phyloP scores from a whole-genome alignment of 2,329 filamentous ascomycete species.

The Gnomoniopsis smithogilvyi region DNA sequence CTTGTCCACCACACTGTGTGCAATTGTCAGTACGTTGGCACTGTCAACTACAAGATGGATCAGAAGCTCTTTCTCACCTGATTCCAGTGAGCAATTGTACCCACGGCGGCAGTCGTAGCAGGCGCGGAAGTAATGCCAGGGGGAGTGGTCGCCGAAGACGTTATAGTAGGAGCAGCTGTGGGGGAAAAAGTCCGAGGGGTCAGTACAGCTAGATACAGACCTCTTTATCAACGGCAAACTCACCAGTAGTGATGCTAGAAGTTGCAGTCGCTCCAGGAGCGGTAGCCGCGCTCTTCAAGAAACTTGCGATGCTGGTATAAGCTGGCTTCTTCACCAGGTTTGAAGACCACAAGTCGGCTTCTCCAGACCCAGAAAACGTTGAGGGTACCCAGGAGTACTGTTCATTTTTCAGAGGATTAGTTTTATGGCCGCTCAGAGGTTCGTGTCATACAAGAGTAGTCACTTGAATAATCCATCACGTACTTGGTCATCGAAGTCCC shows the following conservation, averaged over 20 bases:
- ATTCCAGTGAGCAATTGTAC: neutral
- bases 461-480: neutral
- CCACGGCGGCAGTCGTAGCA: neutral
- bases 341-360: conserved; percentile 33
- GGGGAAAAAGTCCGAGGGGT: no score
- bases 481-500: conserved; percentile 37
- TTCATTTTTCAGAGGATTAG: neutral
- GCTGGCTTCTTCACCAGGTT: conserved; percentile 35
- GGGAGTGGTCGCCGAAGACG: neutral
- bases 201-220: no score
- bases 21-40: neutral
- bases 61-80: neutral
- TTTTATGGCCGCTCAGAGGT: neutral
- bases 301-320: conserved; percentile 24
- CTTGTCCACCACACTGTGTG: conserved; percentile 5
- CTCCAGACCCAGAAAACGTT: conserved; percentile 33
- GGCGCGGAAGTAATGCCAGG: neutral
- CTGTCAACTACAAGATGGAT: no score
- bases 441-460: neutral
- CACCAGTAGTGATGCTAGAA: neutral
- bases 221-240: no score
- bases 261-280: neutral
- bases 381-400: conserved; percentile 35
- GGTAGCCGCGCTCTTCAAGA: conserved; percentile 5
- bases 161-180: neutral